Evolutionary conservation across 495 filamentous ascomycete species (phyloP).

Genomic region (Penicillium cinerascens): DNA sequence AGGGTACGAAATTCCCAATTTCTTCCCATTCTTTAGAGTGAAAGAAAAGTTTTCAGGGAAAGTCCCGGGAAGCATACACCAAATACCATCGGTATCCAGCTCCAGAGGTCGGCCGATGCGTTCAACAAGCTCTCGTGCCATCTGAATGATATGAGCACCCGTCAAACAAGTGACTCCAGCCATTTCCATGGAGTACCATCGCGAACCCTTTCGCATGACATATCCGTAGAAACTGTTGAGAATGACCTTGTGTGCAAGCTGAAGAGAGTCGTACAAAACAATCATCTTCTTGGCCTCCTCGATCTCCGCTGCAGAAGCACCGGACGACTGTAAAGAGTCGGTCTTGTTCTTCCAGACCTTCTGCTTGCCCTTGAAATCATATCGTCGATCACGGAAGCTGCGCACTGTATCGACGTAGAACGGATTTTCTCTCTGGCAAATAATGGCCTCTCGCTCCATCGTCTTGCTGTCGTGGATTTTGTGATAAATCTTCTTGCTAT

Average conservation of each 20-base stretch:
- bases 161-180: conserved; percentile 97
- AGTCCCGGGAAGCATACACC: conserved; percentile 97
- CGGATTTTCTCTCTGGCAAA: conserved; percentile 96
- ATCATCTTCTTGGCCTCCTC: conserved; percentile 99
- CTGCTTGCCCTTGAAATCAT: conserved; percentile 96
- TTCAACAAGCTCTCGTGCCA: conserved; percentile 92
- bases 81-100: conserved; percentile 99
- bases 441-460: conserved; percentile 92
- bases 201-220: conserved; percentile 97
- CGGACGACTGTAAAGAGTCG: conserved; percentile 75
- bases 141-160: conserved; percentile 94
- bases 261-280: conserved; percentile 89
- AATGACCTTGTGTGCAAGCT: conserved; percentile 98
- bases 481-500: conserved; percentile 98
- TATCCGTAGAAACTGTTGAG: conserved; percentile 99
- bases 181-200: conserved; percentile 99
- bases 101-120: conserved; percentile 90
- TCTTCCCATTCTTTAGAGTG: conserved; percentile 91
- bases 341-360: conserved; percentile 99
- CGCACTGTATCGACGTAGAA: conserved; percentile 98
- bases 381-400: conserved; percentile 90
- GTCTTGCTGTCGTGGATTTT: conserved; percentile 96
- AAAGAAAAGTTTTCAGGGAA: conserved; percentile 98
- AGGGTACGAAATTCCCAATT: conserved; percentile 90
- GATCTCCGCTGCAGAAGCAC: conserved; percentile 71